Percentiles rank a stretch among this genome's conserved stretches.
These are phyloP conservation scores for Akanthomyces muscarius DNA, from an alignment of 2,329 filamentous ascomycete species.

Conservation along the genomic window DNA sequence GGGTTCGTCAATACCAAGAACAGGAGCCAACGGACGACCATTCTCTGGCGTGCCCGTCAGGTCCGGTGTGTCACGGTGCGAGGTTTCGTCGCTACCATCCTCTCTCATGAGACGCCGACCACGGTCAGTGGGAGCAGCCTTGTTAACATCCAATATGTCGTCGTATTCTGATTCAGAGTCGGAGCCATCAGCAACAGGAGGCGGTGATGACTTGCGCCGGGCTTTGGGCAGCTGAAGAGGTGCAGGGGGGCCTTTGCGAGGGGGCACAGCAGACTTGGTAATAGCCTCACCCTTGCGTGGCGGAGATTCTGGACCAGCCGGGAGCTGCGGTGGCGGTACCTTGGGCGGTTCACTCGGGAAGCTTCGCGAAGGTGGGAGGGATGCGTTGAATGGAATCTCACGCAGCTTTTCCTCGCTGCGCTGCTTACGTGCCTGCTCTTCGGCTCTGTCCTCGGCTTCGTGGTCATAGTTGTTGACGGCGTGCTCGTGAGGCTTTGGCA, in stretches of 20 bases:
- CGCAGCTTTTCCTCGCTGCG: slow-evolving; percentile 39
- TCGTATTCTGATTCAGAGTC: slow-evolving; percentile 80
- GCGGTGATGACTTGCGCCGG: slow-evolving; percentile 22
- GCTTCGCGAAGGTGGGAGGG: slow-evolving; percentile 54
- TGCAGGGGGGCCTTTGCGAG: slow-evolving; percentile 78
- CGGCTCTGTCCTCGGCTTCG: slow-evolving; percentile 48
- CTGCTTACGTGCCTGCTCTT: slow-evolving; percentile 43
- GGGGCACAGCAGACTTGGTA: slow-evolving; percentile 43
- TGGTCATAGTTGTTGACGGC: slow-evolving; percentile 54
- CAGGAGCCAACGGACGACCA: background rate
- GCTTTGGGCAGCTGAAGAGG: slow-evolving; percentile 63
- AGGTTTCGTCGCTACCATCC: slow-evolving; percentile 54
- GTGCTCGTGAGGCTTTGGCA: slow-evolving; percentile 60
- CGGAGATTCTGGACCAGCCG: slow-evolving; percentile 39
- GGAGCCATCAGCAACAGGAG: slow-evolving; percentile 46
- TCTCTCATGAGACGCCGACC: slow-evolving; percentile 81
- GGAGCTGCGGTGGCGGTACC: slow-evolving; percentile 49
- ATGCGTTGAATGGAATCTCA: slow-evolving; percentile 48
- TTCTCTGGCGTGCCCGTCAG: background rate
- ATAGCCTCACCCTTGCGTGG: slow-evolving; percentile 40
- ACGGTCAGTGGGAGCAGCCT: slow-evolving; percentile 57
- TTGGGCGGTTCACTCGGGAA: slow-evolving; percentile 50
- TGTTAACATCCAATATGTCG: slow-evolving; percentile 66
- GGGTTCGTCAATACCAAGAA: background rate
- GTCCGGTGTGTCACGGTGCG: background rate